Evolutionary conservation across 2,329 filamentous ascomycete genomes (phyloP), one percentile per base, ranked within the genome.

Genomic region (Chaetomiaceae sp.): DNA sequence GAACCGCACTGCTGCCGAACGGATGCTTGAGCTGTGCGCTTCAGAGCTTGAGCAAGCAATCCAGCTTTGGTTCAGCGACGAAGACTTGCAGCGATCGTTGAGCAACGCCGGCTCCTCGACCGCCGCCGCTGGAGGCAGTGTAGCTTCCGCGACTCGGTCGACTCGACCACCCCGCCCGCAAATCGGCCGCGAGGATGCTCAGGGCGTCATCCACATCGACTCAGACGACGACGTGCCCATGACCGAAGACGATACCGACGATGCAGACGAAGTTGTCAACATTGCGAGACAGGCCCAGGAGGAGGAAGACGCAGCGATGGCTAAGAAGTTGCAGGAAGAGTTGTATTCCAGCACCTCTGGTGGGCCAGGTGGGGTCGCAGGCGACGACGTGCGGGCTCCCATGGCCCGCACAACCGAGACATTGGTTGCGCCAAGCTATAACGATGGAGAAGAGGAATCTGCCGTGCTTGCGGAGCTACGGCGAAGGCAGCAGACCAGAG

Each of bases 221-320:
- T 87, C 86, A 16, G 87, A 92, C 60, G 84, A 88, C 31, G 78
- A 89, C 30, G 54, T 57, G 4, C 48, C 35, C 75, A 74, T 31
- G 76, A 53, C 79, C 50, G 74, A 74, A 19, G 58, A 70, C 38
- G 62, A 66, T 33, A 65, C 68, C 16, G 65, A 70, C 16, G 70
- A 71, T 16, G 70, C 70, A 4, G 68, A 65, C 4, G 66, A 68
- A 19, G 71, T 68, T 1, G 69, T 65, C 4, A 64, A 65, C 2
- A 69, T 76, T 34, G 70, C 70, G 9, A 70, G 68, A 27, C 69
- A 67, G 4, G 81, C 78, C 14, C 74, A 83, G 47, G 81, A 87
- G 58, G 91, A 96, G 57, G 90, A 96, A 62, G 93, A 99, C 63
- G 91, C 89, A 46, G 91, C 88, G 38, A 92, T 97, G 83, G 93